These are phyloP conservation scores for Stephania japonica DNA, from an alignment of 164 flowering plant genomes.

Conservation along the genomic window DNA sequence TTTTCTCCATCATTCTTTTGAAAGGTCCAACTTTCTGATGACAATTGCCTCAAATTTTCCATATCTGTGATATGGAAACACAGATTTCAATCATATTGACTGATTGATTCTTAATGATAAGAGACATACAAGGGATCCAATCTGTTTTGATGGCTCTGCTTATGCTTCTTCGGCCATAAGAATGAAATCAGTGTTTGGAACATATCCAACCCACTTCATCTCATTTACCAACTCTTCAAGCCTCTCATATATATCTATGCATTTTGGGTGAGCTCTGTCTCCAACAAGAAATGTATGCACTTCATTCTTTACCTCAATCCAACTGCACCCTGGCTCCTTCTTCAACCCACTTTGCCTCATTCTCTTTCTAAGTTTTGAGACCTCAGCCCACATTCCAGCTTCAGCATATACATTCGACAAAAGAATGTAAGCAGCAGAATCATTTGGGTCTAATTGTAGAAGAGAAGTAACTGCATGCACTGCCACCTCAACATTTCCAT, in stretches of 20 bases:
- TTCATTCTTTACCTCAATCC: constrained; percentile 16
- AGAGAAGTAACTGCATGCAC: constrained; percentile 8
- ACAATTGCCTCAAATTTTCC: no score
- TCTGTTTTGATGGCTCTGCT: constrained; percentile 1
- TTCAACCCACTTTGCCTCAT: constrained; percentile 13
- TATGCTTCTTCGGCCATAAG: not conserved
- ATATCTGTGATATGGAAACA: no score
- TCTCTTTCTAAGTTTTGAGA: constrained; percentile 8
- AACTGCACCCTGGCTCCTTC: constrained; percentile 19
- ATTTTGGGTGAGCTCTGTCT: constrained; percentile 9
- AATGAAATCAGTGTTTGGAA: not conserved
- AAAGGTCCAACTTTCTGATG: no score
- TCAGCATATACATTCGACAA: constrained; percentile 12
- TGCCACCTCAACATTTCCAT: constrained; percentile 15
- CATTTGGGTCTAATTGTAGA: constrained; percentile 12
- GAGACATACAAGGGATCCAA: not conserved
- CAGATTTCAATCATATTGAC: no score
- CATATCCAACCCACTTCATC: constrained; percentile 16
- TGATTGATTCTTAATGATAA: no score
- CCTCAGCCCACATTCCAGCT: constrained; percentile 16
- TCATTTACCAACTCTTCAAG: constrained; percentile 8
- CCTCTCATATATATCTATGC: constrained; percentile 10
- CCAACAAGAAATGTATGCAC: constrained; percentile 17
- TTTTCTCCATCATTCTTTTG: no score
- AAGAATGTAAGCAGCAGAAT: constrained; percentile 10